Evolutionary conservation across 2,329 filamentous ascomycete species (phyloP), one percentile per base, ranked within the genome.

Genomic region (Fusarium sp.): DNA sequence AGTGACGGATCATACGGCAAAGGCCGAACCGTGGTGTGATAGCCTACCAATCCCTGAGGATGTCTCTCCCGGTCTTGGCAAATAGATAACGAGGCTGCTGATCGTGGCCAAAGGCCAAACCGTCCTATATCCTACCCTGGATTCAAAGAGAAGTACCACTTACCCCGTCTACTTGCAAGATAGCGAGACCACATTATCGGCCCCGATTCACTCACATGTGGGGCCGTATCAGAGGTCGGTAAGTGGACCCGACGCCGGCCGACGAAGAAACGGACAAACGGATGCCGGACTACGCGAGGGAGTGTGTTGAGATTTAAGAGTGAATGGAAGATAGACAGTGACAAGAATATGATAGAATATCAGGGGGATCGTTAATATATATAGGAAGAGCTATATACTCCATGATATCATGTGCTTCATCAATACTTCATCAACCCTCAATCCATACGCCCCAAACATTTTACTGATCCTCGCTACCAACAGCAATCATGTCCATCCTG

Each of bases 51-150:
- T 4, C 23, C 13, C 42, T 25, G 42, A 10, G 16, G 42, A 4
- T 6, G 5, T 6, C 23, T 4, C 23, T 27, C 2, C 10, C 3
- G 8, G 23, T 27, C 42, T 46, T 46, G 23, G 42, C 42, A 46
- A 9, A 16, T 13, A 46, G 42, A 46, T 46, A 46, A 46, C 9
- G 7, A 16, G 42, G 11, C 42, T 27, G 13, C 23, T 11, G 18
- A 42, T 42, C 8, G 14, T 16, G 23, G 23, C 20, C 23, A 46
- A 46, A 6, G 4, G 4, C 11, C 6, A 14, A 20, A 40, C 16
- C 8, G 3, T 0, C 16, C 6, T 2, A 6, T 16, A 10, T n/a
- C 8, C 2, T 25, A n/a, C 40, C 40, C 18, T 2, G 23, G 0
- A 27, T n/a, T 11, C 2, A 16, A 4, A 27, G 1, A 16, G 9